Percentiles rank a stretch among this genome's conserved stretches.
These are phyloP conservation scores for Isabelozyma gotoi DNA, from an alignment of 805 yeast species.

Conservation along the genomic window DNA sequence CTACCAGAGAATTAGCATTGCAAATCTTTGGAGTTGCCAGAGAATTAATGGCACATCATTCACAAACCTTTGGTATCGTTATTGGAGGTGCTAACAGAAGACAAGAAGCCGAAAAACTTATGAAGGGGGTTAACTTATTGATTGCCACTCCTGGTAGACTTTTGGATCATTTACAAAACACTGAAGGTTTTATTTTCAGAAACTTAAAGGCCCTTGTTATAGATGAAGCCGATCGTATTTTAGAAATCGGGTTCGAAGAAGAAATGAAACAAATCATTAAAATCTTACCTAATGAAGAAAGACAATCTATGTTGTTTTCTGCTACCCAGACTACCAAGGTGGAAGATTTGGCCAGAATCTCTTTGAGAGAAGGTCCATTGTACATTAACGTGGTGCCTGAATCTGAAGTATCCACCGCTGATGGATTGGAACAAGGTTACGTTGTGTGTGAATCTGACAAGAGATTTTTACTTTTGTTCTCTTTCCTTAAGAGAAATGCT, in stretches of 20 bases:
- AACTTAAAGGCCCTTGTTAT: constrained; percentile 91
- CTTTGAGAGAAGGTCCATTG: constrained; percentile 88
- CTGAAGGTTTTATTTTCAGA: constrained; percentile 90
- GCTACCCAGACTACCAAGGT: constrained; percentile 99
- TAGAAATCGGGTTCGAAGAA: constrained; percentile 98
- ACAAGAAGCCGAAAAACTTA: constrained; percentile 93
- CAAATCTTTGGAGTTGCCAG: constrained; percentile 98
- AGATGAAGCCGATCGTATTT: constrained; percentile 97
- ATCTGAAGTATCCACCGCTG: constrained; percentile 85
- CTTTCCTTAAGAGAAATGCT: constrained; percentile 88
- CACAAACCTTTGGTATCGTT: constrained; percentile 94
- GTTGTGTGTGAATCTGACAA: constrained; percentile 97
- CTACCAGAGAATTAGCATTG: constrained; percentile 95
- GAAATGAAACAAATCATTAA: constrained; percentile 97
- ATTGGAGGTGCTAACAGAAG: constrained; percentile 99
- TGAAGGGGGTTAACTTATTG: constrained; percentile 88
- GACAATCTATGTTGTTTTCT: constrained; percentile 97
- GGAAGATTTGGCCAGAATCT: constrained; percentile 95
- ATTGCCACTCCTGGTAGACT: constrained; percentile 98
- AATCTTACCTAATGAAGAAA: constrained; percentile 86
- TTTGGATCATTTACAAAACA: constrained; percentile 94
- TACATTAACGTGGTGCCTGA: constrained; percentile 92
- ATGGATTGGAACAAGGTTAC: constrained; percentile 97
- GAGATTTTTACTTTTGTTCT: constrained; percentile 83
- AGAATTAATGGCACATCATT: constrained; percentile 84